phyloP scores from a whole-genome alignment of 1,139 yeast genomes.

The Magnusiomyces ingens region DNA sequence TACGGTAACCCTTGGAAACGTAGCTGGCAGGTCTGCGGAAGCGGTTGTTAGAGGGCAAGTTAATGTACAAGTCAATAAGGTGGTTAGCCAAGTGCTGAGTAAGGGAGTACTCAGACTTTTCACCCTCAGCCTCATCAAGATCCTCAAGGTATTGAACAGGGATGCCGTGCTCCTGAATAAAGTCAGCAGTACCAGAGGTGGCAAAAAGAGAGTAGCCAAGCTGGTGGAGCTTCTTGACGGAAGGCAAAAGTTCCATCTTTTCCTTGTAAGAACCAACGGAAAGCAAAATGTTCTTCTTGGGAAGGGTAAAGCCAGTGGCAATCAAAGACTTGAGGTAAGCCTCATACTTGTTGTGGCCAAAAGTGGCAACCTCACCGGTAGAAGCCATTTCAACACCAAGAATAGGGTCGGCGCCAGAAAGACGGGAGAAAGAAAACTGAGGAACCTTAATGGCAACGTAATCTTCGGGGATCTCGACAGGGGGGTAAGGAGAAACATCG shows the following conservation, averaged over 20 bases:
- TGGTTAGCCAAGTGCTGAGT: constrained; percentile 96
- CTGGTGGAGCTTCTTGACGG: constrained; percentile 72
- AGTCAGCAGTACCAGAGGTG: constrained; percentile 98
- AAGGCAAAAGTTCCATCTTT: constrained; percentile 86
- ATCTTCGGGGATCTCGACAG: constrained; percentile 79
- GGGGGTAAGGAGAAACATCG: constrained; percentile 85
- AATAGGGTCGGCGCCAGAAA: constrained; percentile 98
- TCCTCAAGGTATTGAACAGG: constrained; percentile 95
- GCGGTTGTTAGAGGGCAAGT: constrained; percentile 92
- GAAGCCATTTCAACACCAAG: constrained; percentile 99
- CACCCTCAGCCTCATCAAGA: constrained; percentile 50
- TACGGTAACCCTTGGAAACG: constrained; percentile 94
- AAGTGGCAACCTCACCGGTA: constrained; percentile 98
- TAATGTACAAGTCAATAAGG: constrained; percentile 91
- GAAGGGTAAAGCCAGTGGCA: constrained; percentile 91
- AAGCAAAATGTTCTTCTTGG: constrained; percentile 88
- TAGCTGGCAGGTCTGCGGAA: constrained; percentile 98
- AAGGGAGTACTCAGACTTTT: constrained; percentile 88
- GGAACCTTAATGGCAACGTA: constrained; percentile 98
- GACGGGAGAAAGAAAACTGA: constrained; percentile 94
- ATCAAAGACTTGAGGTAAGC: constrained; percentile 92
- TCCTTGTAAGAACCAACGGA: constrained; percentile 98
- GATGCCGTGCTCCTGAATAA: constrained; percentile 86
- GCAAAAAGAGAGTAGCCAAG: constrained; percentile 90
- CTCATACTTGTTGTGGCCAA: constrained; percentile 93